phyloP scores from a whole-genome alignment of 768 basidiomycete species.

The Cyathus striatus region DNA sequence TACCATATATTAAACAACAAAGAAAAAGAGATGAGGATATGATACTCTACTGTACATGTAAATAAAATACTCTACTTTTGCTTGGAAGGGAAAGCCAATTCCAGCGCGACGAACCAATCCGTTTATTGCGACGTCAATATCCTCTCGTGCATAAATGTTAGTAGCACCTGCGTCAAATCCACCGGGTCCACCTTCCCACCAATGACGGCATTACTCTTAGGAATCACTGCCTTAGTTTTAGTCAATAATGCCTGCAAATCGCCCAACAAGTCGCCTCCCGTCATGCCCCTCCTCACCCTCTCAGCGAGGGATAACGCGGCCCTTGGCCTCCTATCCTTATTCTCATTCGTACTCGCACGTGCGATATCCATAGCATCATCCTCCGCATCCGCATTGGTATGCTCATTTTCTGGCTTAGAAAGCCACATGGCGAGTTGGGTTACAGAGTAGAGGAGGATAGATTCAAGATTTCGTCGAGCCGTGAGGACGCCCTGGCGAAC shows the following conservation, averaged over 20 bases:
- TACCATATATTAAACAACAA: no score
- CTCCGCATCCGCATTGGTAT: constrained; percentile 34
- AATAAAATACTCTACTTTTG: no score
- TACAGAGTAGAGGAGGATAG: constrained; percentile 60
- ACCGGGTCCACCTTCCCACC: constrained; percentile 38
- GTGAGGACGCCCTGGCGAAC: constrained; percentile 56
- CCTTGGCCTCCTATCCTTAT: constrained; percentile 30
- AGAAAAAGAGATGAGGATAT: no score
- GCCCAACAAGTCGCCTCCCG: constrained; percentile 71
- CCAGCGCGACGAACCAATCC: no score
- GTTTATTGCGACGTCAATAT: no score
- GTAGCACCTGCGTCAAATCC: constrained; percentile 58
- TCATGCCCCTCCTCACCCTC: constrained; percentile 68
- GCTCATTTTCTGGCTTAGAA: constrained; percentile 65
- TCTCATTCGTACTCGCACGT: constrained; percentile 19
- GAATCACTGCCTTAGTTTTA: constrained; percentile 60
- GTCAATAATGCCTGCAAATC: constrained; percentile 65
- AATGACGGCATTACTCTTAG: constrained; percentile 48
- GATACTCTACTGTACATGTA: no score
- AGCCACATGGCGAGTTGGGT: constrained; percentile 81
- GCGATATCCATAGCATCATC: constrained; percentile 31
- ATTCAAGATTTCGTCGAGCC: constrained; percentile 61
- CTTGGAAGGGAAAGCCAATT: no score
- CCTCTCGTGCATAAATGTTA: constrained; percentile 51
- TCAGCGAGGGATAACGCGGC: constrained; percentile 54